Conservation (phyloP, 2,329 filamentous ascomycete species). For the Monosporascus sp. region DNA sequence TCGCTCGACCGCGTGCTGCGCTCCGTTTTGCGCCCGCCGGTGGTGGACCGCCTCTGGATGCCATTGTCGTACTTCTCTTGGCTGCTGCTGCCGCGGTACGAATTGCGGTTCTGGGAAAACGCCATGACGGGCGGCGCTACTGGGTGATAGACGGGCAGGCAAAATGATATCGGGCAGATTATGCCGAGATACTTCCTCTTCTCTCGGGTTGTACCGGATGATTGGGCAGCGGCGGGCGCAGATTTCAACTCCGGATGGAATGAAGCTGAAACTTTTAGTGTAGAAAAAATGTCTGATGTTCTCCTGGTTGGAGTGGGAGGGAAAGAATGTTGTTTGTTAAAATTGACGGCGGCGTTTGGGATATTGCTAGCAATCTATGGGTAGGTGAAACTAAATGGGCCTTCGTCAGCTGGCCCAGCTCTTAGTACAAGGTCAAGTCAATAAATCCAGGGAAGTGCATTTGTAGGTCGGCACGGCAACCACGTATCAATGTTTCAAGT, state of each 20-base stretch:
- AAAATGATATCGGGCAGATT: neutral
- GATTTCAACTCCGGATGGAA: slow-evolving; percentile 12
- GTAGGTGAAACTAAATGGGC: neutral
- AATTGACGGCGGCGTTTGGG: neutral
- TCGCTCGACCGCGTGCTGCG: slow-evolving; percentile 69
- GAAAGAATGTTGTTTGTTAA: neutral
- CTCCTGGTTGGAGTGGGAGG: neutral
- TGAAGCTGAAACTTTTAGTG: slow-evolving; percentile 22
- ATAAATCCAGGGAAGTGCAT: slow-evolving; percentile 13
- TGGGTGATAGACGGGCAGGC: neutral
- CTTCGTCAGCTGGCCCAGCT: neutral
- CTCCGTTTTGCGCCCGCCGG: slow-evolving; percentile 39
- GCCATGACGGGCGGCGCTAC: slow-evolving; percentile 36
- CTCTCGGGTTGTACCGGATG: too few species aligned
- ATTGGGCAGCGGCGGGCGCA: too few species aligned
- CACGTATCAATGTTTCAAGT: neutral
- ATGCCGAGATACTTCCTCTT: neutral
- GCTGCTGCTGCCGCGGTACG: slow-evolving; percentile 38
- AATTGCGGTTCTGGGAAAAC: slow-evolving; percentile 49
- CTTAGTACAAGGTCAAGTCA: slow-evolving; percentile 14
- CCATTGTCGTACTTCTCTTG: slow-evolving; percentile 37
- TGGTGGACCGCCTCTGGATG: slow-evolving; percentile 32
- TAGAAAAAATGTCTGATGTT: slow-evolving; percentile 6
- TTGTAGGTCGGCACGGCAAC: slow-evolving; percentile 24
- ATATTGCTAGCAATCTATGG: neutral